Base-by-base conservation (phyloP, 2,329 filamentous ascomycete genomes). In the Neopestalotiopsis clavispora region DNA sequence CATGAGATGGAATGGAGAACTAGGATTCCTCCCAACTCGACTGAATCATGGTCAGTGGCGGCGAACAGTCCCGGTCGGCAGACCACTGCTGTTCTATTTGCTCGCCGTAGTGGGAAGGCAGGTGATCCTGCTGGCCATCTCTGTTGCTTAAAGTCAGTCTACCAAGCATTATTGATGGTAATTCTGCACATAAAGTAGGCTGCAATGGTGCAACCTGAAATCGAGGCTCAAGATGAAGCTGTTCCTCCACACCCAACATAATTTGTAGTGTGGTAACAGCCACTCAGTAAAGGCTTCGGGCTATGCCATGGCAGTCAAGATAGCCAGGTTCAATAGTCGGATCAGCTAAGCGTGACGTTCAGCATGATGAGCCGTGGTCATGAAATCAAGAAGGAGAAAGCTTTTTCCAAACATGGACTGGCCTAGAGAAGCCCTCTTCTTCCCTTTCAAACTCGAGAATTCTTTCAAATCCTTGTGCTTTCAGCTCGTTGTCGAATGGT, bases 321-420 rank as follows among this genome's bases (percentile, higher is more conserved):
- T 3, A 14, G 17, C 45, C 14, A 49, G 5, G 45, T n/a, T 14
- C 13, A 14, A 49, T 49, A n/a, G 45, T 14, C 13, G 45, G 45
- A 49, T 38, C 34, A 38, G 34, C 34, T 38, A 38, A 6, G 6
- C 34, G 10, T 38, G 6, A 38, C 34, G 4, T 38, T 38, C 34
- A 38, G 34, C 34, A 20, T 52, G 45, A 14, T 52, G 34, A 10
- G 34, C 34, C 10, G 34, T 38, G 34, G 34, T 52, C 14, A 52
- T 20, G 45, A 9, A 20, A 17, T 52, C 45, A 52, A 52, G 42
- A 49, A 13, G 45, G 20, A 38, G 38, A 57, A 34, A 60, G 42
- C 34, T 68, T 68, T 32, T 32, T 57, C 67, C 67, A 68, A n/a
- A 68, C 49, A 34, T 68, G 67, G 23, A 68, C 67, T 12, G 67